Conservation (phyloP, 495 filamentous ascomycete genomes). For the Penicillium maclennaniae region DNA sequence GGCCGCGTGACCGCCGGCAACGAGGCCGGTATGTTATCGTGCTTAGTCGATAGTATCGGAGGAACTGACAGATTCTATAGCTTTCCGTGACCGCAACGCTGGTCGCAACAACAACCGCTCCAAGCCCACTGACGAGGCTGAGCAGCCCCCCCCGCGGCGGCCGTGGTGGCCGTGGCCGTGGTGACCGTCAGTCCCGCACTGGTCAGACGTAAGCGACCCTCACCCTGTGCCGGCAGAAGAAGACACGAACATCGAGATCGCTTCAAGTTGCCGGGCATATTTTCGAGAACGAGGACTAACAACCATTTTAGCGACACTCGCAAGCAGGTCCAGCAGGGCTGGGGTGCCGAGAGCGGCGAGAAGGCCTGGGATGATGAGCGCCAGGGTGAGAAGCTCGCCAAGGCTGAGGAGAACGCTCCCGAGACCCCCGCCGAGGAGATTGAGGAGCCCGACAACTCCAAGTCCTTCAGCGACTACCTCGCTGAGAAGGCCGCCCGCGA, state of each 20-base stretch:
- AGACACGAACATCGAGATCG: not conserved
- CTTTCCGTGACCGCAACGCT: slow-evolving; percentile 86
- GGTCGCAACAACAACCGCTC: slow-evolving; percentile 78
- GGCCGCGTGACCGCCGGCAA: slow-evolving; percentile 62
- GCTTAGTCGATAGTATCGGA: not conserved
- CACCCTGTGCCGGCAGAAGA: not conserved
- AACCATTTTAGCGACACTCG: slow-evolving; percentile 64
- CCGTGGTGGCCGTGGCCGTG: slow-evolving; percentile 55
- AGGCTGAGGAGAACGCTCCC: slow-evolving; percentile 68
- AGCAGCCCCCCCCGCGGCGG: slow-evolving; percentile 46
- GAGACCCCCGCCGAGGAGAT: slow-evolving; percentile 42
- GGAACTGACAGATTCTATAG: slow-evolving; percentile 40
- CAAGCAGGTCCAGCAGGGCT: slow-evolving; percentile 88
- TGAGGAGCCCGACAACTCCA: slow-evolving; percentile 83
- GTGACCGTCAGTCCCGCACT: slow-evolving; percentile 79
- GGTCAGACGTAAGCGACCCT: slow-evolving; percentile 58
- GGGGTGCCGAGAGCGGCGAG: slow-evolving; percentile 77
- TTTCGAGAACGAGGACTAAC: slow-evolving; percentile 7
- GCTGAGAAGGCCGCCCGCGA: slow-evolving; percentile 79
- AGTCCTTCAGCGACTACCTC: slow-evolving; percentile 83
- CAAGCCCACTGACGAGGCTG: slow-evolving; percentile 72
- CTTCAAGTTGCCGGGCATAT: not conserved
- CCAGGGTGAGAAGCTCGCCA: slow-evolving; percentile 79
- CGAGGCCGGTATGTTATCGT: slow-evolving; percentile 68
- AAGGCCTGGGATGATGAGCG: slow-evolving; percentile 85